A percentile compares a stretch with the other conserved stretches of the same genome.
Evolutionary conservation across 148 eudicot species (phyloP).

Genomic region (Polygonum maritimum): DNA sequence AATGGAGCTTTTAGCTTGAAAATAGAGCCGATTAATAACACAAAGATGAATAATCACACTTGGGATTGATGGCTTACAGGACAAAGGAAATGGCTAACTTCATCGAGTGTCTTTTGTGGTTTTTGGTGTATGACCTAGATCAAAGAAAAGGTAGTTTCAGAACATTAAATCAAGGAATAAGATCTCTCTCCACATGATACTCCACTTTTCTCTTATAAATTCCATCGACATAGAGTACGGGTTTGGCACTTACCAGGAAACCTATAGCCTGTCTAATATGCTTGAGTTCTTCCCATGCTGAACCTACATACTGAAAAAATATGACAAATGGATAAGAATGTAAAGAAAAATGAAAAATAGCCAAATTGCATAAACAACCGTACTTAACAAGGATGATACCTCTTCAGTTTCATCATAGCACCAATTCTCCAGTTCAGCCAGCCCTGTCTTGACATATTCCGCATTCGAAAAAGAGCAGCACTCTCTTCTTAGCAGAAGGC

Average conservation of each 20-base stretch:
- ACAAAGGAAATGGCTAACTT: constrained; percentile 87
- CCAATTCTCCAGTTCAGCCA: constrained; percentile 79
- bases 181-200: not conserved
- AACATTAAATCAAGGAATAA: not conserved
- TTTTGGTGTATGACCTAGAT: constrained; percentile 85
- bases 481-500: constrained; percentile 80
- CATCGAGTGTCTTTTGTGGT: constrained; percentile 78
- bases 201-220: not conserved
- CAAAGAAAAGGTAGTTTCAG: constrained; percentile 2
- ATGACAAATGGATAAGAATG: constrained; percentile 15
- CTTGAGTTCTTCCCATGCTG: constrained; percentile 89
- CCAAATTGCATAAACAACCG: not conserved
- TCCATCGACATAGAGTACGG: not conserved
- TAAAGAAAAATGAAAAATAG: not conserved
- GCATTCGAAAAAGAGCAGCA: constrained; percentile 89
- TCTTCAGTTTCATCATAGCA: constrained; percentile 20
- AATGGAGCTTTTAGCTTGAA: not conserved
- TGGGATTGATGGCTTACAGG: constrained; percentile 46
- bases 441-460: constrained; percentile 68
- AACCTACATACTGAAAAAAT: constrained; percentile 62
- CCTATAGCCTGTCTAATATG: constrained; percentile 90
- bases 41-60: not conserved
- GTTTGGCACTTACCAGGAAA: constrained; percentile 49
- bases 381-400: constrained; percentile 26
- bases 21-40: not conserved